Conservation (phyloP, 495 filamentous ascomycete species). For the Aspergillus sparsus region DNA sequence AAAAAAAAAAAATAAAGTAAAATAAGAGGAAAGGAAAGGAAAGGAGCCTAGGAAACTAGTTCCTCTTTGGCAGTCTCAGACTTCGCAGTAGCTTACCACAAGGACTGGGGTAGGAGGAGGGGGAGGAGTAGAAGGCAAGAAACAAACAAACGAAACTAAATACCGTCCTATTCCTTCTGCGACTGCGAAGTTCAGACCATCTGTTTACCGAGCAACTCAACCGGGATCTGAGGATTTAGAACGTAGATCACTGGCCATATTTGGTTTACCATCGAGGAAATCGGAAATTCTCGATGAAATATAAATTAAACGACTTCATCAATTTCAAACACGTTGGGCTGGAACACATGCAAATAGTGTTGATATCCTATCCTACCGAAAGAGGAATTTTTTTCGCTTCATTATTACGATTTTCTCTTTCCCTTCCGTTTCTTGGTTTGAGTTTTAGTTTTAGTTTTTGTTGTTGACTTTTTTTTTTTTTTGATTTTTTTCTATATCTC, state of each 20-base stretch:
- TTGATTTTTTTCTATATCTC: too few species aligned
- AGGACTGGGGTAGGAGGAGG: too few species aligned
- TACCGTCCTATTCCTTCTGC: background rate
- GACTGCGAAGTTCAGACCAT: background rate
- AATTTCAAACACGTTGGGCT: conserved; percentile 9
- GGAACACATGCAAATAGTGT: conserved; percentile 7
- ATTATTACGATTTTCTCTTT: too few species aligned
- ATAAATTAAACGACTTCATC: conserved; percentile 5
- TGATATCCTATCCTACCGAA: background rate
- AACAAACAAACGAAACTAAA: conserved; percentile 12
- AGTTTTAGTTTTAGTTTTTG: too few species aligned
- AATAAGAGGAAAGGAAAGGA: background rate
- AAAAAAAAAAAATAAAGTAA: background rate
- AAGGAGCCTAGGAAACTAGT: background rate
- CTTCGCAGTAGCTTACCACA: too few species aligned
- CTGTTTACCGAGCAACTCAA: conserved; percentile 7
- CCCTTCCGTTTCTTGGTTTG: too few species aligned
- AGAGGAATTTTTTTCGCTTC: too few species aligned
- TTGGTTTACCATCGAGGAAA: background rate
- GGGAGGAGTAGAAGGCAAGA: too few species aligned
- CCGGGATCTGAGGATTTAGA: background rate
- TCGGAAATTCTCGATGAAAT: background rate
- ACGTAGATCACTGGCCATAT: conserved; percentile 17
- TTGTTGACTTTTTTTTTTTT: too few species aligned
- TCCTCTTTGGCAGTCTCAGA: background rate